Base-by-base conservation (phyloP, 495 filamentous ascomycete genomes). In the Aspergillus funiculosus region DNA sequence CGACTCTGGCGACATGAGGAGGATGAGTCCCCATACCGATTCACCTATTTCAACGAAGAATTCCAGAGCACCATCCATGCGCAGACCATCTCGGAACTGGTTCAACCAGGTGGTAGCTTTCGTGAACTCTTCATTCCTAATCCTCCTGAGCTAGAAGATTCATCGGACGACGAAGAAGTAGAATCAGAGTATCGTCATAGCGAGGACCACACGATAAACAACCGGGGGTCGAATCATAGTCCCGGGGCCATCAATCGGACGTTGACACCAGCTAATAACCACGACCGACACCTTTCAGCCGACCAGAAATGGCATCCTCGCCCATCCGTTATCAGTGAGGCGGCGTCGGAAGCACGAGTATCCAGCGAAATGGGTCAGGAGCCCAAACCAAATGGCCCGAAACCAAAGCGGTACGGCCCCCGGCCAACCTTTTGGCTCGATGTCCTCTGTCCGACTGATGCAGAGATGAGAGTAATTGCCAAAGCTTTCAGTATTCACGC, bases 11-110 rank as follows among this genome's bases (percentile, higher is more conserved):
- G 90, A 61, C 76, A 82, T 18, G 81, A 85, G 46, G 87, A 92
- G 52, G 89, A 95, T 27, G 94, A 95, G 39, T 82, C 82, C 1
- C 92, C 92, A 0, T 98, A 94, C 59, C 79, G 92, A 31, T 97
- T 94, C 60, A 98, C 92, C 2, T 98, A 98, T 57, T 98, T 98
- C 73, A 96, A 95, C 60, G 92, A 97, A 56, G 88, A 95, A 51
- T 87, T 97, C 48, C 81, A 83, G 36, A 89, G 84, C 56, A 97
- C 92, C 0, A 92, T 97, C 50, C 92, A 97, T 61, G 89, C 87
- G 15, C 89, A 95, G 59, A 94, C 85, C 0, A 91, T 98, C 36
- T 92, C 88, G 8, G 92, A 95, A 57, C 72, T 98, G 20, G 75
- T 90, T 2, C 89, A 92, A 46, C 85, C 86, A 0, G 92, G 88